Evolutionary conservation across 192 early-diverging fungal genomes (phyloP), one percentile per base, ranked within the genome.

Genomic region (Coemansia sp.): DNA sequence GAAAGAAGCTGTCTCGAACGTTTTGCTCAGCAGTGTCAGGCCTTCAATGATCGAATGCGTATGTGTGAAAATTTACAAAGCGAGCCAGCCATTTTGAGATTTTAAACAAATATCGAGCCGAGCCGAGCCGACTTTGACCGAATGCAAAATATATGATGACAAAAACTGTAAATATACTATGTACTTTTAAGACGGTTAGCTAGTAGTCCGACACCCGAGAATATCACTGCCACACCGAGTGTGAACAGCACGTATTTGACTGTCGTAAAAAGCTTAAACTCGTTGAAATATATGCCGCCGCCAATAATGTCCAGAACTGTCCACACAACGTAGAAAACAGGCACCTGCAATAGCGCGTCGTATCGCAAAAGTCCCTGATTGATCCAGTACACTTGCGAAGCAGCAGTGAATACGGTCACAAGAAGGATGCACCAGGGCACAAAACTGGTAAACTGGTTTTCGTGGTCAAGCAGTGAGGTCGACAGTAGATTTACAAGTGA

Each of bases 371-470:
- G 64, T 0, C 91, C 91, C 83, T 89, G 89, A 67, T 89, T 93
- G 40, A 93, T 89, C 89, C 90, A 93, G 67, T 91, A 91, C 25
- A 93, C 85, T 72, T 92, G 91, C 3, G 84, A 83, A 0, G 89
- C 82, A 2, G 89, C 91, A 14, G 89, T 91, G 53, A 86, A 79
- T n/a, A 86, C 81, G 0, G 90, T 93, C 20, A 91, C 84, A 4
- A 82, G 62, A 38, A 88, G 64, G 59, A 93, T 89, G 53, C 84
- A 61, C 86, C 87, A 93, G 5, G 91, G 70, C 20, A 85, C 61
- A 22, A 82, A 67, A 28, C 70, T 77, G 27, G 76, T 85, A 67
- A 89, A 93, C 67, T 93, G 89, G 79, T 93, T 91, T 23, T 90
- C 74, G 11, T 84, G 83, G 28, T 87, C 79, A 71, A 88, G 83